Evolutionary conservation across 2,329 filamentous ascomycete species (phyloP).

Genomic region (Neoscytalidium dimidiatum): DNA sequence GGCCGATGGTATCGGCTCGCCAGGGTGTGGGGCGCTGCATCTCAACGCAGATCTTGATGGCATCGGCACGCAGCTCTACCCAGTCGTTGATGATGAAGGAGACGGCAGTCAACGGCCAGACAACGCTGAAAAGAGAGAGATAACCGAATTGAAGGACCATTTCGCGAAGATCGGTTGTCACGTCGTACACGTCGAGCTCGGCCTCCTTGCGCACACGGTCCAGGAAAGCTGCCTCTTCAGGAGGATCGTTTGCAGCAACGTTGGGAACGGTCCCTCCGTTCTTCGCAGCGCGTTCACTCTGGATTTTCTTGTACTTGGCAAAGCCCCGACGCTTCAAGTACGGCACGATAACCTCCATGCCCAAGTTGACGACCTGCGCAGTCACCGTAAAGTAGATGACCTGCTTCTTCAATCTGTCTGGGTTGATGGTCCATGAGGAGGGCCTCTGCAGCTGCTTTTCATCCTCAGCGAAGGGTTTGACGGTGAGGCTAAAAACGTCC

Average conservation of each 20-base stretch:
- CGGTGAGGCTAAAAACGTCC: constrained; percentile 74
- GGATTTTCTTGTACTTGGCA: constrained; percentile 76
- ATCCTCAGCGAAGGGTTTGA: constrained; percentile 73
- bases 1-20: constrained; percentile 90
- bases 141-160: constrained; percentile 93
- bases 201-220: constrained; percentile 80
- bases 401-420: constrained; percentile 79
- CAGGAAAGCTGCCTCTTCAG: constrained; percentile 80
- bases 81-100: constrained; percentile 95
- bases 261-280: constrained; percentile 55
- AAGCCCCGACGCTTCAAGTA: constrained; percentile 78
- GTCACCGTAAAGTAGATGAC: constrained; percentile 97
- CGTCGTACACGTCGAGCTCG: constrained; percentile 81
- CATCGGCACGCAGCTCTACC: constrained; percentile 90
- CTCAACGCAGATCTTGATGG: constrained; percentile 88
- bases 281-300: constrained; percentile 59
- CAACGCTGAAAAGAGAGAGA: constrained; percentile 84
- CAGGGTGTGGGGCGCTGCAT: constrained; percentile 88
- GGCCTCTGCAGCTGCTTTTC: constrained; percentile 65
- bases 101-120: constrained; percentile 90
- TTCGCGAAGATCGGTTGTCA: constrained; percentile 86
- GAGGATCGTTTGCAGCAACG: constrained; percentile 61
- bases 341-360: constrained; percentile 81
- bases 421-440: constrained; percentile 74
- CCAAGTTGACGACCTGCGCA: constrained; percentile 85